phyloP scores from a whole-genome alignment of 228 moss, liverwort and hornwort genomes.

The Sphagnum fallax region DNA sequence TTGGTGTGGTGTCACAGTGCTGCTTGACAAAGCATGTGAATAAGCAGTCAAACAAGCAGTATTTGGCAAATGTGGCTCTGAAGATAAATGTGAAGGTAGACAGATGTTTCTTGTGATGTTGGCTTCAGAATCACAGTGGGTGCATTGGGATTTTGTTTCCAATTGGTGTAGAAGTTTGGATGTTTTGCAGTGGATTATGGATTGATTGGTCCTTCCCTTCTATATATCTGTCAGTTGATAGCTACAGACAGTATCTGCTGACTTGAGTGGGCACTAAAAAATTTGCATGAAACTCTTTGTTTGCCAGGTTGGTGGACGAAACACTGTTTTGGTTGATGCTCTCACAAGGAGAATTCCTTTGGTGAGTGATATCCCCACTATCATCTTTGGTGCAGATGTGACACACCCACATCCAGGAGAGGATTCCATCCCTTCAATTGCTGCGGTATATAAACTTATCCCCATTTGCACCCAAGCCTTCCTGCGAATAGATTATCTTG shows the following conservation, averaged over 20 bases:
- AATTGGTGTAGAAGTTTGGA: too few species aligned
- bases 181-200: too few species aligned
- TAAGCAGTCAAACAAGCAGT: constrained; percentile 44
- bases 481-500: constrained; percentile 15
- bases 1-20: constrained; percentile 51
- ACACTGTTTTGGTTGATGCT: constrained; percentile 2
- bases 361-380: not conserved
- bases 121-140: too few species aligned
- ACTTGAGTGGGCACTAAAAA: too few species aligned
- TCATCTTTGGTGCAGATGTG: constrained; percentile 14
- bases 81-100: constrained; percentile 38
- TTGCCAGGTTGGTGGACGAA: not conserved
- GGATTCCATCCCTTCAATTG: constrained; percentile 1
- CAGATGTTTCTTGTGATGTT: too few species aligned
- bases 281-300: too few species aligned
- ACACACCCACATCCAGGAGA: constrained; percentile 9
- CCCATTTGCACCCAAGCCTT: constrained; percentile 22
- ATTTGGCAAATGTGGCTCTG: constrained; percentile 48
- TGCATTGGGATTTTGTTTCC: too few species aligned
- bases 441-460: constrained; percentile 19
- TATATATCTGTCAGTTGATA: too few species aligned
- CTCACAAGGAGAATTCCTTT: not conserved
- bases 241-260: too few species aligned
- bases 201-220: too few species aligned
- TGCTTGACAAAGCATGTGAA: constrained; percentile 47